A percentile compares a stretch with the other conserved stretches of the same genome.
Evolutionary conservation across 1,284 basidiomycete species (phyloP).

Genomic region (Calocybe gambosa): DNA sequence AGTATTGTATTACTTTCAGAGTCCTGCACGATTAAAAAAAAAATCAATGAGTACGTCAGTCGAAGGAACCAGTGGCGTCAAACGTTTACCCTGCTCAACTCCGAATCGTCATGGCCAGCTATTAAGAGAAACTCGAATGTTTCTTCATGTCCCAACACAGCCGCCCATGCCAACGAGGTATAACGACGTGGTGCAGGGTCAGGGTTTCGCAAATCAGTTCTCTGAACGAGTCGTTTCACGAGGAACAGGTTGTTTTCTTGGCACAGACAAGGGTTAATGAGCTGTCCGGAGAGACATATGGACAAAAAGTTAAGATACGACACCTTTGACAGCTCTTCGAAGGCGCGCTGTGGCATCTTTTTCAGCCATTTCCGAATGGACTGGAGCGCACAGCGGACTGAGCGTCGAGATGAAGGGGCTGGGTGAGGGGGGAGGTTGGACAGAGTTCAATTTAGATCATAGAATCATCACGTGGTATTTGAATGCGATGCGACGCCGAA

Average conservation of each 20-base stretch:
- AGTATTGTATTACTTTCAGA: conserved; percentile 86
- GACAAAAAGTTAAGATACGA: conserved; percentile 12
- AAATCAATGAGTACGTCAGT: conserved; percentile 9
- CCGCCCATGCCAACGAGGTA: conserved; percentile 87
- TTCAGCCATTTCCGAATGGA: conserved; percentile 57
- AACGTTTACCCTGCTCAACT: conserved; percentile 74
- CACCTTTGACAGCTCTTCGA: conserved; percentile 75
- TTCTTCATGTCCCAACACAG: conserved; percentile 78
- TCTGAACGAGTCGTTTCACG: conserved; percentile 73
- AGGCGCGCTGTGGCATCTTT: conserved; percentile 71
- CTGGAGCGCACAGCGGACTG: conserved; percentile 13
- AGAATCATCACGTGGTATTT: conserved; percentile 17
- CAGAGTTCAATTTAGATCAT: conserved; percentile 13
- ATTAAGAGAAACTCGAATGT: conserved; percentile 84
- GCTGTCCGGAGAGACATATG: conserved; percentile 12
- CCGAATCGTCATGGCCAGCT: conserved; percentile 85
- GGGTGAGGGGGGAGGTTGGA: conserved; percentile 11
- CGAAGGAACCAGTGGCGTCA: background rate
- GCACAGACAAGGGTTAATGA: conserved; percentile 13
- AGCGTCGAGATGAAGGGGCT: conserved; percentile 17
- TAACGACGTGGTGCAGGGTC: conserved; percentile 69
- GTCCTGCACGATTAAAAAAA: conserved; percentile 53
- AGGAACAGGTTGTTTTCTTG: conserved; percentile 89
- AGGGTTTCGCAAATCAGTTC: conserved; percentile 84
- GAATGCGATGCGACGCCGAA: conserved; percentile 14